Evolutionary conservation across 345 rosid species (phyloP).

Genomic region (Salix suchowensis): DNA sequence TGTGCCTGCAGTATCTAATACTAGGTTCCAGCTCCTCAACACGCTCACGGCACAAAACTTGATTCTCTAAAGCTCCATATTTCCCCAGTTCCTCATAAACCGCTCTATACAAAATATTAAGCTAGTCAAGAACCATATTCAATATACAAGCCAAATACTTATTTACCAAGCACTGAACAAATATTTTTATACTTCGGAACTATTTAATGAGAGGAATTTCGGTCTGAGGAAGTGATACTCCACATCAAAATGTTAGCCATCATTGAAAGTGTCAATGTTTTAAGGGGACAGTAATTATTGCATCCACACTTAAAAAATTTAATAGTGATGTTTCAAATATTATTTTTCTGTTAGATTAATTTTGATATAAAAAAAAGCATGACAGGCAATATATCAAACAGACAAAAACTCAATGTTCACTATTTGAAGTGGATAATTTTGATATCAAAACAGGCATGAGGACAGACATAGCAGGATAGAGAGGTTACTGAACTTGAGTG

Average conservation of each 20-base stretch:
- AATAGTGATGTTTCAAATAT: neutral
- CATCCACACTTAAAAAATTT: neutral
- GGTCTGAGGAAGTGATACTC: neutral
- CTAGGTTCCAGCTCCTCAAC: conserved; percentile 98
- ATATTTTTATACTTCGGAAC: neutral
- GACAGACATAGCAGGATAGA: neutral
- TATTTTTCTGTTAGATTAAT: neutral
- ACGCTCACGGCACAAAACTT: conserved; percentile 85
- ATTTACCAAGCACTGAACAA: neutral
- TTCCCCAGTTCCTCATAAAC: conserved; percentile 97
- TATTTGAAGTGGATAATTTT: neutral
- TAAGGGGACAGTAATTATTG: neutral
- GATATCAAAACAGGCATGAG: neutral
- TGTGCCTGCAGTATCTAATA: conserved; percentile 84
- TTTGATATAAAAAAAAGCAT: neutral
- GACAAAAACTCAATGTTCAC: neutral
- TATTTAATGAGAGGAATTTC: neutral
- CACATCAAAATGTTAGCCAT: neutral
- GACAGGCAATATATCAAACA: neutral
- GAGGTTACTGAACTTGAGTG: neutral
- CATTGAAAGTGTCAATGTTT: neutral
- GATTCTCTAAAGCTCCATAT: conserved; percentile 96
- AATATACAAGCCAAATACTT: neutral
- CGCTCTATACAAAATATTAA: conserved; percentile 48
- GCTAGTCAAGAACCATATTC: neutral